Base-by-base conservation (phyloP, 371 early-diverging fungal genomes). In the Rhizopus stolonifer region DNA sequence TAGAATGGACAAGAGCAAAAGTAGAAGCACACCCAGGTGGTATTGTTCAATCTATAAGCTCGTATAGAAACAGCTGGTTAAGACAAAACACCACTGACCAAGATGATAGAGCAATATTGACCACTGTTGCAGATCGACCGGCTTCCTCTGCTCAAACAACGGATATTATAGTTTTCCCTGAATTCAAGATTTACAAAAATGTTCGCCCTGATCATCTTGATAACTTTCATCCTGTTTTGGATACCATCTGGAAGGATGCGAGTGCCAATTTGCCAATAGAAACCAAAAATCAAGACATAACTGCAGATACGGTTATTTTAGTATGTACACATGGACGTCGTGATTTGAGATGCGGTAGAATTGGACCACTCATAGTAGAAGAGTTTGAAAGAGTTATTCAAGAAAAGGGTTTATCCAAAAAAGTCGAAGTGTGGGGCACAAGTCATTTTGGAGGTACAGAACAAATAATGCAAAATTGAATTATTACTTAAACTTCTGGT, bases 381-480 rank as follows among this genome's bases (percentile, higher is more conserved):
- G 79, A 72, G 43, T 72, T 78, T 33, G 58, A 59, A 25, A 46
- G 51, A 24, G 58, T 58, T 1, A 44, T 74, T 15, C 24, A 52
- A 24, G 56, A 67, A 15, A 62, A 60, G 36, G 57, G 63, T 0
- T 40, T 70, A n/a, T 17, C 57, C 21, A 49, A 52, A 9, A 63
- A 60, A 29, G 64, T 72, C 1, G 67, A 70, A 53, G 74, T 74
- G 1, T 74, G 62, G 58, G 78, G 78, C 8, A 72, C 72, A 0
- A 70, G 72, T 44, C 78, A 77, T 58, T 70, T 74, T 66, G 78
- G 78, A 57, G 77, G 75, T 72, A 63, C 52, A 25, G n/a, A 46
- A 3, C 9, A 36, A 8, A 14, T n/a, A n/a, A n/a, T 11, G 36
- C 9, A 36, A 36, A n/a, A 36, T 36, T 36, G 36, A 25, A 5